Evolutionary conservation across 371 early-diverging fungal species (phyloP).

Genomic region (Syncephalis plumigaleata): DNA sequence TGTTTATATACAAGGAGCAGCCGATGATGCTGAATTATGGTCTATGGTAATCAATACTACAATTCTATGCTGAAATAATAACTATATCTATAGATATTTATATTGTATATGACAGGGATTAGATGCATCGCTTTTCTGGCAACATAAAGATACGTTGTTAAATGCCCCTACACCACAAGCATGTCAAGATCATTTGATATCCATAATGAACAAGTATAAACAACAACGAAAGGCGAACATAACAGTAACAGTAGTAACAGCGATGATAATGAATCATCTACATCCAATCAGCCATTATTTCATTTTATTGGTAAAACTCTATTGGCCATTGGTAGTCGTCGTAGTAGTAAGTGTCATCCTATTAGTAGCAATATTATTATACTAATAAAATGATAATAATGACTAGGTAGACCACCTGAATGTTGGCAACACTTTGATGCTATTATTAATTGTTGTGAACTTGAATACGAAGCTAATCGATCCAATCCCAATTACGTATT

Average conservation of each 20-base stretch:
- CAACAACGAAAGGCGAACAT: not conserved
- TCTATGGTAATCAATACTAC: conserved; percentile 19
- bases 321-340: conserved; percentile 36
- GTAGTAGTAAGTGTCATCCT: conserved; percentile 15
- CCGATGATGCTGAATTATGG: conserved; percentile 81
- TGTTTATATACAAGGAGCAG: conserved; percentile 75
- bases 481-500: conserved; percentile 22
- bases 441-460: conserved; percentile 42
- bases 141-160: conserved; percentile 23
- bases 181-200: conserved; percentile 17
- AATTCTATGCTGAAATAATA: not conserved
- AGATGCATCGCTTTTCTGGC: conserved; percentile 54
- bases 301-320: conserved; percentile 30
- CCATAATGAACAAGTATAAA: conserved; percentile 4
- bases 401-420: conserved; percentile 19
- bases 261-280: not conserved
- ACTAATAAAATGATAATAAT: not conserved
- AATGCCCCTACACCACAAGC: conserved; percentile 24
- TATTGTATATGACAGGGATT: conserved; percentile 20
- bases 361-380: too few species aligned
- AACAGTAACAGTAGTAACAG: too few species aligned
- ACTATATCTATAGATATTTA: conserved; percentile 4
- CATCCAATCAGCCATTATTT: conserved; percentile 3
- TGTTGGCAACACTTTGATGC: conserved; percentile 41
- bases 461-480: conserved; percentile 14